phyloP scores from a whole-genome alignment of 768 basidiomycete species.

The Termitomyces sp. region DNA sequence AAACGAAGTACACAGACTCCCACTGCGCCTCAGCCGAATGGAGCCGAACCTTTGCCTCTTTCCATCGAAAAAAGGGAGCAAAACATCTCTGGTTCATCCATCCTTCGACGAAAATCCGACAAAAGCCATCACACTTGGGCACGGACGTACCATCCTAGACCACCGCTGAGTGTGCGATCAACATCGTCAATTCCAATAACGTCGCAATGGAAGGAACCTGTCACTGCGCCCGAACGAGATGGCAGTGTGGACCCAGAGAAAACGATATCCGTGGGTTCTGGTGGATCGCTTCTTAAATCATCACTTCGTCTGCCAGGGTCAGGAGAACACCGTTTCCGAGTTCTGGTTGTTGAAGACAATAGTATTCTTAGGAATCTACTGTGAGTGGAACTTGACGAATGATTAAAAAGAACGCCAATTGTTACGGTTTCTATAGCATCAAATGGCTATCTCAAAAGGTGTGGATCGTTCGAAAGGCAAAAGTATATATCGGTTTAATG shows the following conservation, averaged over 20 bases:
- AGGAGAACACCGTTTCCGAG: constrained; percentile 46
- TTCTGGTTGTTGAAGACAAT: constrained; percentile 91
- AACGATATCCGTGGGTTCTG: constrained; percentile 51
- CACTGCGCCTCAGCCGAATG: not conserved
- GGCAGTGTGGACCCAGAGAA: constrained; percentile 22
- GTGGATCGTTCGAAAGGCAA: not conserved
- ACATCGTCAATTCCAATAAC: constrained; percentile 44
- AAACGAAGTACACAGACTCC: constrained; percentile 24
- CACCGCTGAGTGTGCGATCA: constrained; percentile 51
- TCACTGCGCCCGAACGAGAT: constrained; percentile 21
- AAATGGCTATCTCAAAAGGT: constrained; percentile 70
- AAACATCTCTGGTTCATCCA: constrained; percentile 5
- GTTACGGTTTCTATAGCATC: constrained; percentile 26
- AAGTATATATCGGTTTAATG: not conserved
- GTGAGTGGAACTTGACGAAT: constrained; percentile 41
- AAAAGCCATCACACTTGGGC: constrained; percentile 25
- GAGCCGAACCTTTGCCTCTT: not conserved
- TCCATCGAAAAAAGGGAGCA: constrained; percentile 3
- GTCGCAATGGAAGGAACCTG: constrained; percentile 27
- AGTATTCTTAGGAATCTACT: constrained; percentile 77
- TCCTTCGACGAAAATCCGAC: constrained; percentile 47
- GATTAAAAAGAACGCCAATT: constrained; percentile 5
- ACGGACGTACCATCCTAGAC: constrained; percentile 30
- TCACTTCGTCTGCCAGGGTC: constrained; percentile 52
- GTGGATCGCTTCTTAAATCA: constrained; percentile 68